Evolutionary conservation across 768 basidiomycete species (phyloP), one percentile per base, ranked within the genome.

Genomic region (Mycena epipterygia): DNA sequence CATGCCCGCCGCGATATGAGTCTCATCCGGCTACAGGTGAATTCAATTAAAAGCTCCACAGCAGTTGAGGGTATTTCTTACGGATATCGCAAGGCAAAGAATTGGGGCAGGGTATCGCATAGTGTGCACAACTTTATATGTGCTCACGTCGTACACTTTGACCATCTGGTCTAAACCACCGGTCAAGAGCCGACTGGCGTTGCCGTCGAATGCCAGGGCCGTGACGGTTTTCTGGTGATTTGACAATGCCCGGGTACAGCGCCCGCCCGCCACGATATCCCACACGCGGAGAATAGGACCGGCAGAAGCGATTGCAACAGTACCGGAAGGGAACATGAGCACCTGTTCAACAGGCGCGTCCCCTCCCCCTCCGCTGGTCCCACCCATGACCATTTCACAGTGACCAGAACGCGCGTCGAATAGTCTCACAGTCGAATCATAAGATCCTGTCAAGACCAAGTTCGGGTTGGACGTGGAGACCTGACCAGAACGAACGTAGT

Each of bases 161-260:
- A 99, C 95, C 93, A 99, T 94, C 74, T 97, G 96, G 79, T 99
- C 98, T 71, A 99, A 84, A 48, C 94, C 91, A 33, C 96, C 98
- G 0, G 95, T 95, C 52, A 99, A 84, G 2, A 99, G 87, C 41
- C 96, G 89, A 73, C 90, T 89, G 30, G 93, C 90, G 57, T 85
- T 87, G 33, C 92, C 77, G 77, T 95, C 92, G 80, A 97, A 95
- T 1, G 95, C 84, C 48, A 98, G 86, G 19, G 95, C 89, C 0
- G 97, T 99, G 64, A 99, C 89, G 3, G 98, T 96, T 84, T 99
- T 99, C 82, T 99, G 97, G 79, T 99, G 98, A 83, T 99, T 99
- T 39, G 96, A 97, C 71, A 99, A 78, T 13, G 98, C 97, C 53
- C 94, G 89, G 4, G 93, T 87, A 81, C 97, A 98, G 49, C 92